These are phyloP conservation scores for Phlyctochytrium arcticum DNA, from an alignment of 192 early-diverging fungal species.

Conservation along the genomic window DNA sequence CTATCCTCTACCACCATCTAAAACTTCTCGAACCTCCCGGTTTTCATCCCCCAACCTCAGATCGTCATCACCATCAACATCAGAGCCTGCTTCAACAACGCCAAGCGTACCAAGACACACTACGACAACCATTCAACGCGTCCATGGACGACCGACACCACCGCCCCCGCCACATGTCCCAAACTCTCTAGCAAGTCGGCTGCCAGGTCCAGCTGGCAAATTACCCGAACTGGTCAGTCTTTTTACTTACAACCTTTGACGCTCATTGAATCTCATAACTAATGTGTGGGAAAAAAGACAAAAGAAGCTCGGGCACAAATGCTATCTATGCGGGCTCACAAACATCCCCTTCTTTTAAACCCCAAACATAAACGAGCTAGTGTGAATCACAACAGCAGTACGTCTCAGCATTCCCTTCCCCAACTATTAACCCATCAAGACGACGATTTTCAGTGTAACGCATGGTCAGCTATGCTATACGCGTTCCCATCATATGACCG, in stretches of 20 bases:
- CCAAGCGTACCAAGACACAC: too few species aligned
- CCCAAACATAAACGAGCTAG: not conserved
- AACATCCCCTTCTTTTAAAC: not conserved
- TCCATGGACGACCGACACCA: too few species aligned
- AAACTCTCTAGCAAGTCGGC: too few species aligned
- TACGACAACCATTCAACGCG: too few species aligned
- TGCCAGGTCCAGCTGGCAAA: conserved; percentile 13
- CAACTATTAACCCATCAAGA: not conserved
- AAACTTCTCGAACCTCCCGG: too few species aligned
- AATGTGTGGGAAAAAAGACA: not conserved
- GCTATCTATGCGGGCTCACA: not conserved
- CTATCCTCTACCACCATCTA: too few species aligned
- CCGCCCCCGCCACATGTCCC: too few species aligned
- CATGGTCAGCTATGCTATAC: not conserved
- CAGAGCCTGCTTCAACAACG: too few species aligned
- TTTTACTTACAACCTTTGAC: not conserved
- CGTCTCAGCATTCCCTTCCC: not conserved
- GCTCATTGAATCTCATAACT: not conserved
- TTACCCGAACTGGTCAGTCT: conserved; percentile 4
- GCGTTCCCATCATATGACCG: not conserved
- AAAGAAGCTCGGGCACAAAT: not conserved
- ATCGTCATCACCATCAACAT: too few species aligned
- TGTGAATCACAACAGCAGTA: not conserved
- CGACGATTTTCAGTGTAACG: not conserved
- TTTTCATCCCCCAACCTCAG: too few species aligned